Percentiles rank a stretch among this genome's conserved stretches.
These are phyloP conservation scores for Nakataea oryzae DNA, from an alignment of 2,329 filamentous ascomycete species.

Conservation along the genomic window DNA sequence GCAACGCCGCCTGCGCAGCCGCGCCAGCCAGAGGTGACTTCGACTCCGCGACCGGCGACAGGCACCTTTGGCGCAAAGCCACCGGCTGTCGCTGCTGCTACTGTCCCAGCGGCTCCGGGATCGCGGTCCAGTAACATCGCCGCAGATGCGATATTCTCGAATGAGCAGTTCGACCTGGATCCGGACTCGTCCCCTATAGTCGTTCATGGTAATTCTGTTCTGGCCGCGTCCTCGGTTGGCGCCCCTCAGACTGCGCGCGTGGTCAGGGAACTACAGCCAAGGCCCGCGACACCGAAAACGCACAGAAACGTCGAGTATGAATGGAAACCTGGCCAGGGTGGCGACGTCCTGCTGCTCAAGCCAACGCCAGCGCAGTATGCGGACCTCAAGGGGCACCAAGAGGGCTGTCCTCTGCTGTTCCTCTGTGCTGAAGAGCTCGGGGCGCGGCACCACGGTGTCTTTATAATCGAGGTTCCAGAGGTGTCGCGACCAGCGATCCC, in stretches of 20 bases:
- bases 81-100: no score
- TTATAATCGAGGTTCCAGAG: conserved; percentile 1
- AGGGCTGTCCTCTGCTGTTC: conserved; percentile 1
- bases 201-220: not conserved
- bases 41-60: not conserved
- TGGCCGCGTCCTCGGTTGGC: not conserved
- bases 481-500: conserved; percentile 1
- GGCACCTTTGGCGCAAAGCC: not conserved
- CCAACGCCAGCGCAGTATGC: not conserved
- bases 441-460: not conserved
- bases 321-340: conserved; percentile 16
- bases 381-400: not conserved
- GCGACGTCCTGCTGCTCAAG: not conserved
- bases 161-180: not conserved
- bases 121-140: not conserved
- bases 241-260: not conserved
- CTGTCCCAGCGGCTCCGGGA: not conserved
- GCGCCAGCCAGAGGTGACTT: not conserved
- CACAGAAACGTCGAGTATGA: not conserved
- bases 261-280: not conserved
- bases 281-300: not conserved
- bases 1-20: not conserved
- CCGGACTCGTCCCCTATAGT: not conserved
- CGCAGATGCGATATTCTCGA: not conserved
- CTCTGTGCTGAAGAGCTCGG: not conserved